Base-by-base conservation (phyloP, 148 eudicot species). In the Dysphania ambrosioides region DNA sequence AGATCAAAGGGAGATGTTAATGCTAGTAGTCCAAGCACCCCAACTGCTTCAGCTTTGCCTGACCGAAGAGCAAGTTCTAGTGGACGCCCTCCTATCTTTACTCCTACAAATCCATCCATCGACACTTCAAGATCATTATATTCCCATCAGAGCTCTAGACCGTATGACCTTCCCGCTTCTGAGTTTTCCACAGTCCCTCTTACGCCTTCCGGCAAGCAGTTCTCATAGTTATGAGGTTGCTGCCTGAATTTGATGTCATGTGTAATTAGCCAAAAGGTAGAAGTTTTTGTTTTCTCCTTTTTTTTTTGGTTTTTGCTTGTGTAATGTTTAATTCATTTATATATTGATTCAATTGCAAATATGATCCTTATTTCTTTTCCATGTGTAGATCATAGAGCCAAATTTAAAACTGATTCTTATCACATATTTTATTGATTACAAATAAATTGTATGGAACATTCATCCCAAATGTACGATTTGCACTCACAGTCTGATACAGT, bases 131-230 rank as follows among this genome's bases (percentile, higher is more conserved):
- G 83, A 74, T 70, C 88, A n/a, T 15, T 49, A 21, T 72, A 72
- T 38, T 40, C 88, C 8, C 81, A 77, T 62, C 82, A 83, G 70
- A 82, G 72, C 79, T 64, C 84, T 68, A 71, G 79, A 60, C 87
- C 76, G 31, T 78, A 84, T n/a, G 98, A 88, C 41, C 78, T 75
- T 66, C 69, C 84, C 4, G 88, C 84, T 63, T 85, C 98, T 3
- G 99, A 92, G 81, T 95, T 95, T 73, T 92, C 99, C 56, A 92
- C 99, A 7, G 97, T 95, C 59, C 99, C 99, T 74, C 89, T 95
- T 38, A 85, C 89, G 11, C 90, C 96, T 26, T 83, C 94, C 31
- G 90, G 76, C 83, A 70, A 85, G 77, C 83, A 81, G 68, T 73
- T 81, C 82, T 35, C 82, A 47, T 80, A 64, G 24, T 53, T 10